These are phyloP conservation scores for Apiospora hydei DNA, from an alignment of 2,329 filamentous ascomycete species.

Conservation along the genomic window DNA sequence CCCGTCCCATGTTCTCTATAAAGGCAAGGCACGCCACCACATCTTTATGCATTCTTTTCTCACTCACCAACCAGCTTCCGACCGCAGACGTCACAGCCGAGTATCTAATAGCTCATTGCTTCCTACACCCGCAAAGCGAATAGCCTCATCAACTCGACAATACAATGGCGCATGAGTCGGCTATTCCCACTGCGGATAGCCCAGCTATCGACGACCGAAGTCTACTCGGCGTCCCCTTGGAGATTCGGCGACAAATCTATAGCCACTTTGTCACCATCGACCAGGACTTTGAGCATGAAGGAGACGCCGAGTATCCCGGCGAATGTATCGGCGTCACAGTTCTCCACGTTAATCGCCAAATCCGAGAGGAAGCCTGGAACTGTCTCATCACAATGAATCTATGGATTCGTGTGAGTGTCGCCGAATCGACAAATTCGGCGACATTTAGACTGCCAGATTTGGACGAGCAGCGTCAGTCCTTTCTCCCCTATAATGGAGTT, in stretches of 20 bases:
- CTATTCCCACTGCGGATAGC: neutral
- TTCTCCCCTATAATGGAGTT: too few relatives aligned
- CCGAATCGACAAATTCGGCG: too few relatives aligned
- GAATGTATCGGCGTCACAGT: too few relatives aligned
- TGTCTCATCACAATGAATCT: too few relatives aligned
- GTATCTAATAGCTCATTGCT: neutral
- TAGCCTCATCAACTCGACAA: neutral
- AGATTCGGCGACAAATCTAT: neutral
- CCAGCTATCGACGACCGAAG: neutral
- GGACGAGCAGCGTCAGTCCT: too few relatives aligned
- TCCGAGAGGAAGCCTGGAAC: too few relatives aligned
- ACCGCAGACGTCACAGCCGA: neutral
- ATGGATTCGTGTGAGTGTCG: too few relatives aligned
- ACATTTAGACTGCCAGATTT: too few relatives aligned
- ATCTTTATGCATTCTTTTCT: neutral
- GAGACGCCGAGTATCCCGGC: too few relatives aligned
- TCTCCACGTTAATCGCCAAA: too few relatives aligned
- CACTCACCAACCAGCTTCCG: neutral
- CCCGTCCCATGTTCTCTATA: neutral
- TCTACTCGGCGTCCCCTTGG: neutral
- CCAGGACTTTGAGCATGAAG: too few relatives aligned
- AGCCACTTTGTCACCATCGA: neutral
- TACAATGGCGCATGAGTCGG: too few relatives aligned
- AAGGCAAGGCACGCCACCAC: neutral
- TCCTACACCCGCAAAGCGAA: neutral